phyloP scores from a whole-genome alignment of 1,139 yeast genomes.

The Geotrichum bryndzae region DNA sequence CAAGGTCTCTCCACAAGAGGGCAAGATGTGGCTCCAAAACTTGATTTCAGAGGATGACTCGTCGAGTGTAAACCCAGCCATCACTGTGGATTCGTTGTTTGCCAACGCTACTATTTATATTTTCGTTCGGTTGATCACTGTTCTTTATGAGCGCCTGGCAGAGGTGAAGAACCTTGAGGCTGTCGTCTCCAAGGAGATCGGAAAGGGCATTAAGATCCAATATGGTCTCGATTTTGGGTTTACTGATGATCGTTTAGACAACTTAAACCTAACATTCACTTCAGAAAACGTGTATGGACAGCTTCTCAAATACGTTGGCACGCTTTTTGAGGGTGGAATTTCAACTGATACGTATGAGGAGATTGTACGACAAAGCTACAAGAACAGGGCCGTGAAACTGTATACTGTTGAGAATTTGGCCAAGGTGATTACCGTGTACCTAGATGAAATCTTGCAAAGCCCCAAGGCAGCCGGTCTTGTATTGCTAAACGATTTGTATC shows the following conservation, averaged over 20 bases:
- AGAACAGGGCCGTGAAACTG: conserved; percentile 85
- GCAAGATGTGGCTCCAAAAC: background rate
- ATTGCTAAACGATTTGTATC: conserved; percentile 73
- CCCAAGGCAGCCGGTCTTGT: conserved; percentile 73
- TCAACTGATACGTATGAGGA: conserved; percentile 97
- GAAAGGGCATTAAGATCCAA: conserved; percentile 53
- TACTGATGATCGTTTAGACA: conserved; percentile 72
- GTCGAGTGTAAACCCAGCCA: conserved; percentile 21
- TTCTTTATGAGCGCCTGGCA: conserved; percentile 68
- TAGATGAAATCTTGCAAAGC: conserved; percentile 73
- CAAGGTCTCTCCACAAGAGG: background rate
- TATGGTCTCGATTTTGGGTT: conserved; percentile 87
- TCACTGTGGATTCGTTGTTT: conserved; percentile 42
- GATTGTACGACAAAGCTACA: conserved; percentile 86
- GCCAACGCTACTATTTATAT: conserved; percentile 89
- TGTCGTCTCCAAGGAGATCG: conserved; percentile 64
- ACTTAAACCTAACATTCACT: conserved; percentile 65
- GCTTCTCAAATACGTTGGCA: conserved; percentile 63
- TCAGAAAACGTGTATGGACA: conserved; percentile 74
- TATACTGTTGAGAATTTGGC: conserved; percentile 92
- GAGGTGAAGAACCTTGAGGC: conserved; percentile 68
- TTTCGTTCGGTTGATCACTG: conserved; percentile 79
- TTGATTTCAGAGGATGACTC: conserved; percentile 17
- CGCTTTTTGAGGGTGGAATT: conserved; percentile 79
- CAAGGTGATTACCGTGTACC: conserved; percentile 82